A percentile compares a stretch with the other conserved stretches of the same genome.
Evolutionary conservation across 495 filamentous ascomycete genomes (phyloP).

Genomic region (Hypoxylon cercidicola): DNA sequence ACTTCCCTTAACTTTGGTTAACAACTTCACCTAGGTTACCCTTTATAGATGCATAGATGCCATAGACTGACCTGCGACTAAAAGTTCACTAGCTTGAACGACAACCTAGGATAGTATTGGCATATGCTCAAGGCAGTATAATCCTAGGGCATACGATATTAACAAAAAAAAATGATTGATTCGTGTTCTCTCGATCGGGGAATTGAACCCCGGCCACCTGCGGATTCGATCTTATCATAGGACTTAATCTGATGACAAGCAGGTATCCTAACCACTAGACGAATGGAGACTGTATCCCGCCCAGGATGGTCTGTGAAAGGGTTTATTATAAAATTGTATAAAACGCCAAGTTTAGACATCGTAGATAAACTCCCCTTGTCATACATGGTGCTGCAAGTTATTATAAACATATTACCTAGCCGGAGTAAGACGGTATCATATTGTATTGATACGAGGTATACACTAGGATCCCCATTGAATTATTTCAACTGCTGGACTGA

Average conservation of each 20-base stretch:
- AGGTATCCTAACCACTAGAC: slow-evolving; percentile 39
- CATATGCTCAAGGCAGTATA: no score
- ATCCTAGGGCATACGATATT: no score
- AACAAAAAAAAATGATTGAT: slow-evolving; percentile 5
- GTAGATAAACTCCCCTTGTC: background rate
- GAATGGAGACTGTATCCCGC: slow-evolving; percentile 16
- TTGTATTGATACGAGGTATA: background rate
- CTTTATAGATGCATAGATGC: no score
- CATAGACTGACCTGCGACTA: no score
- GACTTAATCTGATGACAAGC: slow-evolving; percentile 24
- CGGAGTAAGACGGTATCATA: background rate
- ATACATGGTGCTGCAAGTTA: background rate
- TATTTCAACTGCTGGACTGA: no score
- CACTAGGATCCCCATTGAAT: no score
- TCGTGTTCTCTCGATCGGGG: slow-evolving; percentile 47
- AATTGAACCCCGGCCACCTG: slow-evolving; percentile 56
- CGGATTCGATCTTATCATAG: slow-evolving; percentile 13
- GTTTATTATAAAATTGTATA: background rate
- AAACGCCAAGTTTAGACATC: background rate
- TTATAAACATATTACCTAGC: background rate
- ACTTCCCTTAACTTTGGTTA: no score
- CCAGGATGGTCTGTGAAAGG: no score
- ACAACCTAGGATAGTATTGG: no score
- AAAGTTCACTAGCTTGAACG: no score
- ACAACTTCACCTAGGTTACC: no score